Base-by-base conservation (phyloP, 2,329 filamentous ascomycete species). In the Elsinoe australis region DNA sequence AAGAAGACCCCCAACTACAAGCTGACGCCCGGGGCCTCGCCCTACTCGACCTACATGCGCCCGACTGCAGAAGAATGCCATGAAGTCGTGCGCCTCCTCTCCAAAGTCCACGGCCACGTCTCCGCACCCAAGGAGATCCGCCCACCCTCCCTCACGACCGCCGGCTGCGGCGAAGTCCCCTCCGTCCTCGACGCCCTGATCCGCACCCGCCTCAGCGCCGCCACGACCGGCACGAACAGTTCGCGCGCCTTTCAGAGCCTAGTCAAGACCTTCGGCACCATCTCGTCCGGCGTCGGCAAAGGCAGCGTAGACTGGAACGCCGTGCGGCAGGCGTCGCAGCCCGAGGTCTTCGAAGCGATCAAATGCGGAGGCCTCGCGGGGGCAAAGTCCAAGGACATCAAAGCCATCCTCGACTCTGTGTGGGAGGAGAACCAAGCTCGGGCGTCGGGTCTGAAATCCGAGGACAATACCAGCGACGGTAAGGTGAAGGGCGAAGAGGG, bases 241-340 rank as follows among this genome's bases (percentile, higher is more conserved):
- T 79, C 79, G 15, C 73, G 70, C 32, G 83, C 85, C 4, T 78
- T 90, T 53, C 69, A 73, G 51, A 80, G 79, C 0, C 70, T 92
- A 0, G 77, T 82, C 2, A 59, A 75, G 14, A 73, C 67, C 26
- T 88, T 83, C 53, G 83, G 85, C 1, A 70, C 78, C 14, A 65
- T 83, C 3, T 61, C 79, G 24, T 70, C 75, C 33, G 79, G 83
- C 5, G 67, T 82, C 7, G 83, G 82, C 4, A 79, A 82, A 55
- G 82, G 82, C 2, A 85, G 82, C 48, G 81, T 88, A 5, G 71
- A 88, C 59, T 90, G 84, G 83, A 78, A 87, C 55, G 78, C 77
- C 7, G 81, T 89, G 1, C 76, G 79, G 17, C 63, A 68, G 19
- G 77, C 80, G 1, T 63, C 76, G 1, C 61, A 76, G 3, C 69